phyloP scores from a whole-genome alignment of 768 basidiomycete genomes.

The Floccularia luteovirens region DNA sequence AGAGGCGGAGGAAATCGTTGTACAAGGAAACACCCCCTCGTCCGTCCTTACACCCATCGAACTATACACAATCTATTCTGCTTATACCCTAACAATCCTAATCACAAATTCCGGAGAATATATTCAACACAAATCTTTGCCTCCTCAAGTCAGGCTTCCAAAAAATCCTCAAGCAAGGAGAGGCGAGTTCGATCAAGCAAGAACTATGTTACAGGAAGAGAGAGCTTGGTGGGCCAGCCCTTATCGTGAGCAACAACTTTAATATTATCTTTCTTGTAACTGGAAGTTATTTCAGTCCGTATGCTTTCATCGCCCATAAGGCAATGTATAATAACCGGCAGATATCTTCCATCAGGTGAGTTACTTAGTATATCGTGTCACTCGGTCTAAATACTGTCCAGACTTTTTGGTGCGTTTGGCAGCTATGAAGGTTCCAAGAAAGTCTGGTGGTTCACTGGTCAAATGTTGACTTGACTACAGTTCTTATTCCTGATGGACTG shows the following conservation, averaged over 20 bases:
- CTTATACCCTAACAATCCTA: constrained; percentile 48
- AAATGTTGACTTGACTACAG: constrained; percentile 5
- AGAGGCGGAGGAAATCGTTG: constrained; percentile 19
- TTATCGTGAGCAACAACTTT: constrained; percentile 44
- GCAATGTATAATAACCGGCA: constrained; percentile 38
- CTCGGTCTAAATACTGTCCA: constrained; percentile 14
- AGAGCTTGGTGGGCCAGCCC: constrained; percentile 67
- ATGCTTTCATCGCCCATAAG: constrained; percentile 67
- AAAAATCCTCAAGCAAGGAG: constrained; percentile 13
- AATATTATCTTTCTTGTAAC: constrained; percentile 4
- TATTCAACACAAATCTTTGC: constrained; percentile 47
- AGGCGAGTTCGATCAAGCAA: constrained; percentile 26
- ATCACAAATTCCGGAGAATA: constrained; percentile 43
- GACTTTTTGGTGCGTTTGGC: constrained; percentile 64
- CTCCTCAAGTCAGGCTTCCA: constrained; percentile 35
- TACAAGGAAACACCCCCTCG: constrained; percentile 22
- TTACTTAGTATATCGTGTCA: neutral
- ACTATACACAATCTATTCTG: constrained; percentile 51
- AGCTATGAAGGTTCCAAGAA: constrained; percentile 30
- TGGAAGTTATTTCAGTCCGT: constrained; percentile 37
- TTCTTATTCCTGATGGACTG: constrained; percentile 47
- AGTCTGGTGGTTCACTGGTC: constrained; percentile 5
- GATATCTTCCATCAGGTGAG: constrained; percentile 53
- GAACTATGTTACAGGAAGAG: constrained; percentile 59
- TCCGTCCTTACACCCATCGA: constrained; percentile 37